Percentiles rank a stretch among this genome's conserved stretches.
phyloP scores from a whole-genome alignment of 2,329 filamentous ascomycete species.

The Curvularia sp. region DNA sequence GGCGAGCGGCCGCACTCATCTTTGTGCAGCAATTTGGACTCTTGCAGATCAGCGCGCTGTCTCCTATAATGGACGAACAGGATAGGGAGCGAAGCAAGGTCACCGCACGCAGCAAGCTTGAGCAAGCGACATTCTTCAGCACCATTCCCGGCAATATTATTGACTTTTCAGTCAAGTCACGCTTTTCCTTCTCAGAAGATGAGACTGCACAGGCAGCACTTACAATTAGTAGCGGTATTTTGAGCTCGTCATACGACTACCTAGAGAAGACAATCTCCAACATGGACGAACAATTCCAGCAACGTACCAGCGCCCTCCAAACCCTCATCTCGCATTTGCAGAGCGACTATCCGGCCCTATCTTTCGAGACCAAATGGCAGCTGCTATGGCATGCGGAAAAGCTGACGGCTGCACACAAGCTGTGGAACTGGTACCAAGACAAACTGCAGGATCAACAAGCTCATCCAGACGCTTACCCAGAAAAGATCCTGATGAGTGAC shows the following conservation, averaged over 20 bases:
- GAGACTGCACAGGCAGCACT: conserved; percentile 81
- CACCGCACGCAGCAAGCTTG: conserved; percentile 85
- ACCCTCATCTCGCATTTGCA: conserved; percentile 76
- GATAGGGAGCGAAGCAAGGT: conserved; percentile 59
- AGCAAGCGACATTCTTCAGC: conserved; percentile 94
- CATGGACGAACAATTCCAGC: conserved; percentile 79
- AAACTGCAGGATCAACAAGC: conserved; percentile 74
- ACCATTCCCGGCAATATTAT: conserved; percentile 83
- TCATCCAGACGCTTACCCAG: conserved; percentile 63
- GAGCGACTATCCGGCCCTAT: conserved; percentile 68
- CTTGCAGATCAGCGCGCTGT: conserved; percentile 61
- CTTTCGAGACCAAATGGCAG: conserved; percentile 75
- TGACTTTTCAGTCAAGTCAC: conserved; percentile 75
- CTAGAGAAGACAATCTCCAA: conserved; percentile 76
- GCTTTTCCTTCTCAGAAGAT: conserved; percentile 69
- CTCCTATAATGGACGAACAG: conserved; percentile 65
- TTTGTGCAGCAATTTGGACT: conserved; percentile 66
- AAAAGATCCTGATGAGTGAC: conserved; percentile 74
- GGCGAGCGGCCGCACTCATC: conserved; percentile 55
- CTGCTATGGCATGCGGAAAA: conserved; percentile 92
- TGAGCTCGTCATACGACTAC: conserved; percentile 77
- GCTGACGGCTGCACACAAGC: conserved; percentile 75
- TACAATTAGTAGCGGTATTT: conserved; percentile 79
- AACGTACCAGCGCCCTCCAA: conserved; percentile 75
- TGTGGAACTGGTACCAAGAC: conserved; percentile 83